phyloP scores from a whole-genome alignment of 148 eudicot genomes.

The Pouteria glomerata region DNA sequence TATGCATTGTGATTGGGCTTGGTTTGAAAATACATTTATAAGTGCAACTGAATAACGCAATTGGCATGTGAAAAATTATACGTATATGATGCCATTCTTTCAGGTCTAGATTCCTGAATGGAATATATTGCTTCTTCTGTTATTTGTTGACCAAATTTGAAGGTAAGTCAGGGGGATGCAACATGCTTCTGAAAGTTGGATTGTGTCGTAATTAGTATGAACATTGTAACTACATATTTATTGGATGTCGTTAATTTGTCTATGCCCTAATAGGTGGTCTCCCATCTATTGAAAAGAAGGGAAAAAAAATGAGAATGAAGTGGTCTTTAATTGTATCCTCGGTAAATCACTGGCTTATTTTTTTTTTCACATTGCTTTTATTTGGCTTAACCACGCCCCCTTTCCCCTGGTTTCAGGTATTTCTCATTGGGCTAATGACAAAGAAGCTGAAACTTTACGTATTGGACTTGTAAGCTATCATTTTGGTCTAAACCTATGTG shows the following conservation, averaged over 20 bases:
- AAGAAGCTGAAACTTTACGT: constrained; percentile 65
- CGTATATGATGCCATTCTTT: not conserved
- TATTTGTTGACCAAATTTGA: not conserved
- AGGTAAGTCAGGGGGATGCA: not conserved
- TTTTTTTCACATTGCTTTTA: not conserved
- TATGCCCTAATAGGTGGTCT: not conserved
- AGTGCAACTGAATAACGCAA: not conserved
- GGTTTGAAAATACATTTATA: not conserved
- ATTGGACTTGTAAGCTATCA: constrained; percentile 62
- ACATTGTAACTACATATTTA: not conserved
- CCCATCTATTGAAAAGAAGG: not conserved
- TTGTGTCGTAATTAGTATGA: not conserved
- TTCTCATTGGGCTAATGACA: constrained; percentile 58
- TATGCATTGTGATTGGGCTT: not conserved
- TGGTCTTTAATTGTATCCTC: not conserved
- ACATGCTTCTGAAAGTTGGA: not conserved
- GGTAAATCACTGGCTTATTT: not conserved
- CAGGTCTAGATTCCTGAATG: not conserved
- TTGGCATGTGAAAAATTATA: not conserved
- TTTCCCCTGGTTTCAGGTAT: constrained; percentile 32
- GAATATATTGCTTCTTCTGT: not conserved
- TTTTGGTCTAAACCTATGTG: constrained; percentile 4
- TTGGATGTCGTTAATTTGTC: not conserved
- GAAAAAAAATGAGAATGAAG: not conserved
- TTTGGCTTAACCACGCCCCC: not conserved